Base-by-base conservation (phyloP, 2,329 filamentous ascomycete species). In the Xylaria sp. region DNA sequence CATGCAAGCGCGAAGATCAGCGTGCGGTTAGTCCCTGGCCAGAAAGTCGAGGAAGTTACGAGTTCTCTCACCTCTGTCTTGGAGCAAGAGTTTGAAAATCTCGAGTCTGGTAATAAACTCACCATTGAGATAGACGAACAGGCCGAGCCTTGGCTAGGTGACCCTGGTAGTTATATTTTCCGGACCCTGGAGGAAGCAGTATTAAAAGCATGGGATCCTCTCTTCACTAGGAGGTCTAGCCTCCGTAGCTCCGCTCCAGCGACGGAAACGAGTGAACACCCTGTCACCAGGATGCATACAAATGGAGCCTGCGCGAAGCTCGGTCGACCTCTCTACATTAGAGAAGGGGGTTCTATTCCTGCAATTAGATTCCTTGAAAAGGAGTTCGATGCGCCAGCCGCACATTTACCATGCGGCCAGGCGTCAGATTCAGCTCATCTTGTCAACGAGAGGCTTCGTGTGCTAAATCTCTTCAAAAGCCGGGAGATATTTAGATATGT, bases 141-240 rank as follows among this genome's bases (percentile, higher is more conserved):
- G 80, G 95, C 96, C 0, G 96, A 99, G 77, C 94, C 96, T 0
- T 99, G 96, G 96, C 88, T 99, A 0, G 95, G 96, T 16, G 93
- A 98, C 75, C 94, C 93, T 3, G 90, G 90, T 58, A 98, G 97
- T 73, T 90, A 94, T 72, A 94, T 98, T 67, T 99, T 98, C 81
- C 89, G 91, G 70, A 97, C 93, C 0, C 87, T 99, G 0, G 94
- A 97, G 73, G 86, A 90, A 68, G 96, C 94, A 0, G 91, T 98
- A 60, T 88, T 94, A 75, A 88, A 92, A 53, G 93, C 92, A 0
- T 99, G 96, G 96, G 90, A 90, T 0, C 88, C 88, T 0, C 84
- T 80, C 50, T 86, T 81, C 71, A 63, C 68, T 8, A 63, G 59
- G n/a, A 70, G 60, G 18, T 68, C 68, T 2, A 69, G 65, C 44